Evolutionary conservation across 148 eudicot genomes (phyloP).

Genomic region (Chenopodium berlandieri): DNA sequence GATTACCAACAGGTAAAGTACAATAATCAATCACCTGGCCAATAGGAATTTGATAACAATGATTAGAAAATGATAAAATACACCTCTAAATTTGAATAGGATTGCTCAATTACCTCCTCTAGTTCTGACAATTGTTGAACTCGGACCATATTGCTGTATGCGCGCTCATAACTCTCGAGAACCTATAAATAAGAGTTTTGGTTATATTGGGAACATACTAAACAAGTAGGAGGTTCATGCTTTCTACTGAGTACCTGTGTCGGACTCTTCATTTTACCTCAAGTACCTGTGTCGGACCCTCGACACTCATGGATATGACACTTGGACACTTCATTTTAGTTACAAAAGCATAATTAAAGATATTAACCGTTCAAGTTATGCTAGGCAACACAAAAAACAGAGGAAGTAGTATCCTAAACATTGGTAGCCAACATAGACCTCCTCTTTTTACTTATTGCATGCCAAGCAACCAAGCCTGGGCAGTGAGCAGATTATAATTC

Average conservation of each 20-base stretch:
- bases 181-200: slow-evolving; percentile 46
- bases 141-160: slow-evolving; percentile 97
- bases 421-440: neutral
- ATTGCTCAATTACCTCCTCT: slow-evolving; percentile 63
- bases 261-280: no score
- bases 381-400: neutral
- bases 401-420: neutral
- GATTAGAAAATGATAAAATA: neutral
- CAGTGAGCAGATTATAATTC: neutral
- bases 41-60: neutral
- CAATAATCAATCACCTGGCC: slow-evolving; percentile 90
- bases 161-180: slow-evolving; percentile 95
- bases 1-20: slow-evolving; percentile 70
- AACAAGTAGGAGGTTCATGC: neutral
- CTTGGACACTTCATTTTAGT: no score
- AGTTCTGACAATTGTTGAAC: slow-evolving; percentile 96
- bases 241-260: neutral
- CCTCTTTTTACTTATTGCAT: neutral
- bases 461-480: neutral
- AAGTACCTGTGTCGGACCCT: no score
- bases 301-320: no score
- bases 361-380: no score
- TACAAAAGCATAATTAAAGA: no score
- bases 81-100: neutral
- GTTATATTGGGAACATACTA: neutral